Conservation (phyloP, 1,284 basidiomycete genomes). For the Phylloboletellus chloephorus region DNA sequence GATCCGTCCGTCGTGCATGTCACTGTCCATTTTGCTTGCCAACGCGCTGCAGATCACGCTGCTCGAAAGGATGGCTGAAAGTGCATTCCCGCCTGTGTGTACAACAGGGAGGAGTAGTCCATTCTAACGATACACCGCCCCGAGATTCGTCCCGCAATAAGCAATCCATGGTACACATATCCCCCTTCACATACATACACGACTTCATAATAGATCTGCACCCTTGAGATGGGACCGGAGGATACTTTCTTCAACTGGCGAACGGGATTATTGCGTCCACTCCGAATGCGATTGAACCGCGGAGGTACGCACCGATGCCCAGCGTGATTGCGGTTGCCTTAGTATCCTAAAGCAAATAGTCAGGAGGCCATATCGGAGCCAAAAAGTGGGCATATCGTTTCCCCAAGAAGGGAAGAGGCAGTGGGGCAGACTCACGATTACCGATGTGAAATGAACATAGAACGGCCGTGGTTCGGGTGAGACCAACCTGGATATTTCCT, state of each 20-base stretch:
- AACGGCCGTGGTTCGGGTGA: slow-evolving; percentile 62
- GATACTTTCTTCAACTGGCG: slow-evolving; percentile 35
- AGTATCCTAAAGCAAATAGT: slow-evolving; percentile 47
- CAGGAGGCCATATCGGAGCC: slow-evolving; percentile 8
- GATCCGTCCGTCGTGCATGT: slow-evolving; percentile 1
- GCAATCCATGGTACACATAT: slow-evolving; percentile 1
- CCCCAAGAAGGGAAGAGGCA: not conserved
- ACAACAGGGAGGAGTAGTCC: too few species aligned
- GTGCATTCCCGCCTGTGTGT: not conserved
- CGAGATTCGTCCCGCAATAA: not conserved
- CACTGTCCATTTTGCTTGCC: too few species aligned
- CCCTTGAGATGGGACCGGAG: slow-evolving; percentile 30
- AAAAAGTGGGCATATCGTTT: not conserved
- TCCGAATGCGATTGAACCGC: not conserved
- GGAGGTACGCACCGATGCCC: slow-evolving; percentile 44
- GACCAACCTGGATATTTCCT: slow-evolving; percentile 52
- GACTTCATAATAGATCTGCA: slow-evolving; percentile 29
- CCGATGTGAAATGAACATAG: slow-evolving; percentile 68
- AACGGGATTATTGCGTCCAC: slow-evolving; percentile 7
- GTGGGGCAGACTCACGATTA: slow-evolving; percentile 44
- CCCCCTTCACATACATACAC: slow-evolving; percentile 3
- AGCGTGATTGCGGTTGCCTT: slow-evolving; percentile 63
- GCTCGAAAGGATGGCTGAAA: too few species aligned
- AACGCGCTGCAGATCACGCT: too few species aligned
- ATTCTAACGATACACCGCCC: not conserved